phyloP scores from a whole-genome alignment of 1,284 basidiomycete genomes.

The Salmacisia buchloeana region DNA sequence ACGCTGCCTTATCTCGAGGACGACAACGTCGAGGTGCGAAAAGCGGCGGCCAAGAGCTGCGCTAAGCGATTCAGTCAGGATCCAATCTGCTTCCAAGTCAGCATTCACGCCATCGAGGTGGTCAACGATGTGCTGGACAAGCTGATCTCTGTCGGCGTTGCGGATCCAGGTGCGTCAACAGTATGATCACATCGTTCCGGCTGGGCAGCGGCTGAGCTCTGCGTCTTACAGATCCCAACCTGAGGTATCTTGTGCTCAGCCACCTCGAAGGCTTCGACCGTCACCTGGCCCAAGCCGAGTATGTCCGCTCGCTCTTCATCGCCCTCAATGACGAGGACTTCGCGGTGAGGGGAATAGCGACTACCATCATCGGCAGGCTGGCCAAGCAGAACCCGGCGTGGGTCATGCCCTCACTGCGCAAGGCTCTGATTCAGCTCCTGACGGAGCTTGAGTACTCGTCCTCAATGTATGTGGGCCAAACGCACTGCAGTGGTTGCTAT shows the following conservation, averaged over 20 bases:
- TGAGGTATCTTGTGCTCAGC: constrained; percentile 62
- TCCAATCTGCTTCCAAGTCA: constrained; percentile 92
- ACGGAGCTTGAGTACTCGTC: constrained; percentile 97
- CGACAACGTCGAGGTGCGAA: constrained; percentile 79
- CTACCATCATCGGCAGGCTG: constrained; percentile 84
- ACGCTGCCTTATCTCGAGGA: constrained; percentile 92
- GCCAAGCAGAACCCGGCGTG: constrained; percentile 96
- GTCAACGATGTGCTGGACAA: constrained; percentile 98
- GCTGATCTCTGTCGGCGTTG: constrained; percentile 89
- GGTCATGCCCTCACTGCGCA: constrained; percentile 94
- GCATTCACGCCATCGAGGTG: constrained; percentile 92
- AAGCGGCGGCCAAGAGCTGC: constrained; percentile 86
- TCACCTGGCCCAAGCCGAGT: constrained; percentile 97
- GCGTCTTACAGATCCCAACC: constrained; percentile 24
- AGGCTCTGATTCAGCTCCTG: constrained; percentile 90
- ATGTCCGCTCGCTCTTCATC: constrained; percentile 92
- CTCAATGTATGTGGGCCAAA: constrained; percentile 53
- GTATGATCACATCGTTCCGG: not conserved
- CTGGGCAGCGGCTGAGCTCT: not conserved
- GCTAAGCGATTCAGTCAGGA: constrained; percentile 83
- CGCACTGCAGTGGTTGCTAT: too few relatives aligned
- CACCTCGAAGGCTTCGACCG: constrained; percentile 91
- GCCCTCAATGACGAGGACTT: constrained; percentile 97
- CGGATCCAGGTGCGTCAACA: constrained; percentile 72
- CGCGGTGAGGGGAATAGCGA: constrained; percentile 83